Base-by-base conservation (phyloP, 1,284 basidiomycete species). In the Leccinum pachyderme region DNA sequence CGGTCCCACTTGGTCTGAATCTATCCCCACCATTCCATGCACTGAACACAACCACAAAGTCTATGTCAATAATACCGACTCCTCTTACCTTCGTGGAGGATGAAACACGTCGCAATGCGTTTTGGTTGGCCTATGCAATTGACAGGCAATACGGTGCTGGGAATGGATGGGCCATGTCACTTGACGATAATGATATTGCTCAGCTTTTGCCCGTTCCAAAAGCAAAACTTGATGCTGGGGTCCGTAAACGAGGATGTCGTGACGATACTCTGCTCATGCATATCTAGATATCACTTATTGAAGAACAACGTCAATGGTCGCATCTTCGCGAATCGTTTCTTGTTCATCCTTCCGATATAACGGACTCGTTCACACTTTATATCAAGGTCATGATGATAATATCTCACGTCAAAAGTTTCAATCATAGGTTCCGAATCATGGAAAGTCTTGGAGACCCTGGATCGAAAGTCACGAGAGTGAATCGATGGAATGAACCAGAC, bases 351-450 rank as follows among this genome's bases (percentile, higher is more conserved):
- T 81, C 81, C 41, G 75, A 77, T n/a, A 82, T 86, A 62, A 82
- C 81, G 0, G 88, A 91, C 65, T 81, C 86, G 1, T 89, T 89
- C 61, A 81, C 81, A n/a, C 65, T 91, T n/a, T 88, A 87, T 60
- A 77, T 89, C 66, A 91, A 91, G 65, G 79, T 81, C 22, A 76
- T 79, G 9, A 82, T 89, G 54, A 63, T 91, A 37, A 76, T 89
- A 32, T 88, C 87, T 9, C 78, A 74, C 47, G 82, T 87, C 33
- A 91, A 89, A 66, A 73, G 76, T n/a, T 90, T 87, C 70, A 90
- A 89, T 63, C 63, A 82, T 46, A 81, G 87, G 33, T 89, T 86
- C 68, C 75, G 81, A 29, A 74, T 81, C 28, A 79, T 76, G 61
- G 80, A 83, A 56, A 81, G 81, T 62, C 73, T 77, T 32, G 83